Evolutionary conservation across 2,329 filamentous ascomycete species (phyloP).

Genomic region (Alternaria arbusti): DNA sequence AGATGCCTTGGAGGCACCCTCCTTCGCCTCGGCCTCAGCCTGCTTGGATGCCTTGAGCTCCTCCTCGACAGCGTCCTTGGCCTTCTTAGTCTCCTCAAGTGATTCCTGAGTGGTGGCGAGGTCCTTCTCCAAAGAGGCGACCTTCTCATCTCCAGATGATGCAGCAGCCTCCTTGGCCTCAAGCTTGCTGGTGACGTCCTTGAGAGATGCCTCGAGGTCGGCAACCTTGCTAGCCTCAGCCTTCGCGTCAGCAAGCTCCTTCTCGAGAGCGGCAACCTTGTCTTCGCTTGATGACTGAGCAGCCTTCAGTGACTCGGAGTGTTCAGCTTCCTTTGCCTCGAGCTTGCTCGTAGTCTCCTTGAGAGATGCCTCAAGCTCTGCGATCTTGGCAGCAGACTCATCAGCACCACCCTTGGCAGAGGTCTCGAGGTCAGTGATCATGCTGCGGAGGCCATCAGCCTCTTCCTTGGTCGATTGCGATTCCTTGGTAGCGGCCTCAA

Average conservation of each 20-base stretch:
- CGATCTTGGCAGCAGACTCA: slow-evolving; percentile 21
- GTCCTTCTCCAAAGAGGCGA: slow-evolving; percentile 36
- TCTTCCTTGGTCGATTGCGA: slow-evolving; percentile 26
- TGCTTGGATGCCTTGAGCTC: slow-evolving; percentile 27
- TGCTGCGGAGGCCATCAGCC: slow-evolving; percentile 18
- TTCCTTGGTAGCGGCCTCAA: slow-evolving; percentile 18
- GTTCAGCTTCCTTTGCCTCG: slow-evolving; percentile 20
- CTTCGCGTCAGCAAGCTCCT: slow-evolving; percentile 28
- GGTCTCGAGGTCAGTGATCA: slow-evolving; percentile 26
- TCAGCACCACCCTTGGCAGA: slow-evolving; percentile 22
- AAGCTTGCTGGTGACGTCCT: slow-evolving; percentile 25
- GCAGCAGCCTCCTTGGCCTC: slow-evolving; percentile 29
- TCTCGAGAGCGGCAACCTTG: slow-evolving; percentile 15
- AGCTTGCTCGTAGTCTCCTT: slow-evolving; percentile 21
- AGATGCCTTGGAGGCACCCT: slow-evolving; percentile 19
- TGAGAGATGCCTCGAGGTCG: slow-evolving; percentile 31
- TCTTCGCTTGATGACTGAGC: slow-evolving; percentile 21
- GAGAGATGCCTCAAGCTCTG: slow-evolving; percentile 27
- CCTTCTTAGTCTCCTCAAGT: slow-evolving; percentile 27
- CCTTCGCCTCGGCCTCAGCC: slow-evolving; percentile 24
- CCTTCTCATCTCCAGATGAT: slow-evolving; percentile 29
- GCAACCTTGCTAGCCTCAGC: slow-evolving; percentile 34
- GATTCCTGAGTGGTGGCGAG: slow-evolving; percentile 31
- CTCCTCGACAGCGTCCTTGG: slow-evolving; percentile 26
- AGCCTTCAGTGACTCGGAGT: slow-evolving; percentile 21